Evolutionary conservation across 108 stramenopile species (phyloP).

Genomic region (Parietichytrium sp.): DNA sequence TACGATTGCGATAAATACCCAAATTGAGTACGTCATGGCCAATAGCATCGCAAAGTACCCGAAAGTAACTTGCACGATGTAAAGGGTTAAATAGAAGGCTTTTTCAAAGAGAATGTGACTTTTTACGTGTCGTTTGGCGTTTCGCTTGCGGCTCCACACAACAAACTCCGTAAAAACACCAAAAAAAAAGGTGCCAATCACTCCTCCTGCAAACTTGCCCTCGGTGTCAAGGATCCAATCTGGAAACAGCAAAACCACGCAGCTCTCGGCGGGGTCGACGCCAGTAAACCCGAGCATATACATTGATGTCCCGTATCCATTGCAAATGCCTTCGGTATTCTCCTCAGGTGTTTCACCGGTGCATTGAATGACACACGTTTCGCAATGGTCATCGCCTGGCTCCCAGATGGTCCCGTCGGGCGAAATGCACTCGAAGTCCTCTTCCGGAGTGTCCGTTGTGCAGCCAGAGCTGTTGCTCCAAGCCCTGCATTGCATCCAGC

Average conservation of each 20-base stretch:
- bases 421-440: not conserved
- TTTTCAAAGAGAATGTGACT: too few relatives aligned
- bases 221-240: not conserved
- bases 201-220: not conserved
- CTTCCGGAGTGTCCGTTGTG: too few relatives aligned
- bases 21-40: slow-evolving; percentile 10
- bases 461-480: not conserved
- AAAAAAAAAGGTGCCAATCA: not conserved
- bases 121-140: too few relatives aligned
- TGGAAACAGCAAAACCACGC: not conserved
- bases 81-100: too few relatives aligned
- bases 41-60: slow-evolving; percentile 34
- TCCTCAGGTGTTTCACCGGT: not conserved
- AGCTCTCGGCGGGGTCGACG: slow-evolving; percentile 4
- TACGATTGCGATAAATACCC: not conserved
- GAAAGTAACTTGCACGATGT: not conserved
- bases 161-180: not conserved
- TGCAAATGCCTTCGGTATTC: not conserved
- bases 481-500: slow-evolving; percentile 31
- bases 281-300: not conserved
- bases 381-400: not conserved
- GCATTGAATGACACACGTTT: not conserved
- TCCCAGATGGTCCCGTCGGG: not conserved
- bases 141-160: not conserved
- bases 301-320: slow-evolving; percentile 21